Evolutionary conservation across 305 asterid genomes (phyloP).

Genomic region (Solanum hybrid): DNA sequence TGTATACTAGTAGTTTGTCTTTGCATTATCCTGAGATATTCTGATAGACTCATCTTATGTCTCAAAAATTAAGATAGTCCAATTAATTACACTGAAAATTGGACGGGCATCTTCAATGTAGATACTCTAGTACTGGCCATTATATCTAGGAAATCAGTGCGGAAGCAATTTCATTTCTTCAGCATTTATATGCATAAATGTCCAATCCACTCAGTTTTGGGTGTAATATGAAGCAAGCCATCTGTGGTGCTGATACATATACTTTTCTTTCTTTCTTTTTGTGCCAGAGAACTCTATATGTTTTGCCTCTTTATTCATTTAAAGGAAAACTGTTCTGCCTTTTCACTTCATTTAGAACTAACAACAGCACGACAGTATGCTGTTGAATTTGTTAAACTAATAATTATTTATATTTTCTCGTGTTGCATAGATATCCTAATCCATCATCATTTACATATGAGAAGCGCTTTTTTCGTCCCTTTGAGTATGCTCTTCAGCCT

Average conservation of each 20-base stretch:
- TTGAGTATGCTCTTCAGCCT: constrained; percentile 96
- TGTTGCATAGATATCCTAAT: constrained; percentile 74
- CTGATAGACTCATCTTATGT: not conserved
- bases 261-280: not conserved
- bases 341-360: not conserved
- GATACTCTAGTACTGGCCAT: not conserved
- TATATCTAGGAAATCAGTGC: not conserved
- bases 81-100: not conserved
- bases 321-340: not conserved
- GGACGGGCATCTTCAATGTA: not conserved
- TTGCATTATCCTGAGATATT: not conserved
- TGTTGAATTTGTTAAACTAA: not conserved
- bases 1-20: not conserved
- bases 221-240: not conserved
- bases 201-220: not conserved
- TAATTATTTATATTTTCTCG: constrained; percentile 7
- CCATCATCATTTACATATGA: constrained; percentile 89
- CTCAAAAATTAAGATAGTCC: not conserved
- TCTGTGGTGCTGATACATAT: not conserved
- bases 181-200: not conserved
- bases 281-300: not conserved
- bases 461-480: constrained; percentile 87
- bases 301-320: not conserved
- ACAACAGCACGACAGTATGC: not conserved
- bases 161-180: not conserved